Evolutionary conservation across 257 asterid species (phyloP).

Genomic region (Lantana camara): DNA sequence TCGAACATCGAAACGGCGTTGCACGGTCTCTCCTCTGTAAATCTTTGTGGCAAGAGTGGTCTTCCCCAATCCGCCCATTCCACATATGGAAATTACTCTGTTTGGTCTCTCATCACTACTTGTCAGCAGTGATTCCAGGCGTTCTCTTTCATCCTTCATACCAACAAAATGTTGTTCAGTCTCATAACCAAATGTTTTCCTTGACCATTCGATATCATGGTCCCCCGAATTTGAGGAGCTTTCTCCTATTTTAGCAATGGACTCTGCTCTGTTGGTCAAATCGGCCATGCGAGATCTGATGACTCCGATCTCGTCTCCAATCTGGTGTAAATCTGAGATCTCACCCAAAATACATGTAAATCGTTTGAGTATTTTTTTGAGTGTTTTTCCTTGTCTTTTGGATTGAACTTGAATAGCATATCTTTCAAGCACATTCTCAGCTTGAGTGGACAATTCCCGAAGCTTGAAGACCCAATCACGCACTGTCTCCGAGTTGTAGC

Average conservation of each 20-base stretch:
- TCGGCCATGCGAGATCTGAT: no score
- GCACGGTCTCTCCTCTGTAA: background rate
- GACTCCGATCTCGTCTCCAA: no score
- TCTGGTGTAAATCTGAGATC: no score
- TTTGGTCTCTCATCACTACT: background rate
- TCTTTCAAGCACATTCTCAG: background rate
- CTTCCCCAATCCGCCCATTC: slow-evolving; percentile 22
- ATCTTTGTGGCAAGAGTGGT: slow-evolving; percentile 11
- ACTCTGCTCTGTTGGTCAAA: no score
- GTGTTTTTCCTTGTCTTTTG: no score
- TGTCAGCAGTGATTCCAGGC: background rate
- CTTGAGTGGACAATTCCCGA: background rate
- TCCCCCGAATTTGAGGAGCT: no score
- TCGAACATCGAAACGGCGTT: background rate
- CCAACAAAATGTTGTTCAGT: slow-evolving; percentile 12
- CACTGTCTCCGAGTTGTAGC: background rate
- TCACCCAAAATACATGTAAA: no score
- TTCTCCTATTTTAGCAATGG: no score
- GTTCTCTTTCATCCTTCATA: background rate
- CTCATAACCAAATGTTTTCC: slow-evolving; percentile 1
- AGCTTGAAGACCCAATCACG: background rate
- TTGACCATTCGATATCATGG: background rate
- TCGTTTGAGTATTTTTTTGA: no score
- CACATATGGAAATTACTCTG: slow-evolving; percentile 18
- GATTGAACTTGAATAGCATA: no score